Evolutionary conservation across 768 basidiomycete species (phyloP).

Genomic region (Leccinum boreale): DNA sequence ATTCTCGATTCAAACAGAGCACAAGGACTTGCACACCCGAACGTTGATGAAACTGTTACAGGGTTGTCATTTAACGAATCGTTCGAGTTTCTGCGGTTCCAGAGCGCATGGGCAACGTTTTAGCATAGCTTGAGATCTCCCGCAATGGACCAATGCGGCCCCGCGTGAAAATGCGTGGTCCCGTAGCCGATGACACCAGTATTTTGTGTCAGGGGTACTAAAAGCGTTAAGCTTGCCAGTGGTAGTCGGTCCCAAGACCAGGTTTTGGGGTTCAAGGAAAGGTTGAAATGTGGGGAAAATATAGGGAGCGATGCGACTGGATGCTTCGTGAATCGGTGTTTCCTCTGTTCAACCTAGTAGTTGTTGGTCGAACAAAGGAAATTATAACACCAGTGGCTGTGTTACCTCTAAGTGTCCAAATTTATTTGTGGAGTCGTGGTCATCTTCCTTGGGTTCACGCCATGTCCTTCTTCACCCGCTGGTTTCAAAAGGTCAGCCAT

Average conservation of each 20-base stretch:
- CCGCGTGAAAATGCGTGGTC: not conserved
- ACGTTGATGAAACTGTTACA: not conserved
- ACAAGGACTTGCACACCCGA: not conserved
- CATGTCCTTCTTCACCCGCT: slow-evolving; percentile 30
- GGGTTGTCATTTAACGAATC: not conserved
- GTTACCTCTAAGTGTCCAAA: slow-evolving; percentile 10
- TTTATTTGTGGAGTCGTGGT: slow-evolving; percentile 16
- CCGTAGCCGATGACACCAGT: not conserved
- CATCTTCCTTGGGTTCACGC: slow-evolving; percentile 4
- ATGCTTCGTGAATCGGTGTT: not conserved
- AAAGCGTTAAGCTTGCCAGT: not conserved
- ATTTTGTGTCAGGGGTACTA: not conserved
- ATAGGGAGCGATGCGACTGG: not conserved
- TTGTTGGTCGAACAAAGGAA: too few species aligned
- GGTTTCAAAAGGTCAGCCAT: slow-evolving; percentile 28
- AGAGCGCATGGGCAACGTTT: not conserved
- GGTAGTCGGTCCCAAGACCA: not conserved
- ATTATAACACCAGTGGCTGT: slow-evolving; percentile 19
- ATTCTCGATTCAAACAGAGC: not conserved
- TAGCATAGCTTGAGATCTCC: not conserved
- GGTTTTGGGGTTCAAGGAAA: not conserved
- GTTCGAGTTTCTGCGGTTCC: not conserved
- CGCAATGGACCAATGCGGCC: not conserved
- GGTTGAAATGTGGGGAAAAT: not conserved
- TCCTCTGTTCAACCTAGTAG: not conserved